Evolutionary conservation across 129 eudicot genomes (phyloP).

Genomic region (Centella asiatica): DNA sequence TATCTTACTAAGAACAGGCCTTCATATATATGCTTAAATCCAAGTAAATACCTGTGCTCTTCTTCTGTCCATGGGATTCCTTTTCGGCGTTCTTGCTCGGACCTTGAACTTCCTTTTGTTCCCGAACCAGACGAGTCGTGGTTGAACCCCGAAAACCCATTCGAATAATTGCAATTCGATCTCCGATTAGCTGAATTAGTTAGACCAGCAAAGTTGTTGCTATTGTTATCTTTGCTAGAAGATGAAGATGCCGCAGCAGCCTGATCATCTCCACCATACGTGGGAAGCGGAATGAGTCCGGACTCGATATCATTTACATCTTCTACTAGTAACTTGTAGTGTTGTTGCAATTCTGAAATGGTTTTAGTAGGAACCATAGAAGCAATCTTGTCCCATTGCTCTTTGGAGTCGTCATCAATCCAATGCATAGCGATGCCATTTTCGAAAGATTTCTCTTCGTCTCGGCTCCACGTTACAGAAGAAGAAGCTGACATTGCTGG

Average conservation of each 20-base stretch:
- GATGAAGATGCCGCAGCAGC: conserved; percentile 29
- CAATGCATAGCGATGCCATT: conserved; percentile 74
- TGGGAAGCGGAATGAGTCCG: conserved; percentile 68
- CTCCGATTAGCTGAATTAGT: conserved; percentile 12
- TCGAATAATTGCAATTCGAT: conserved; percentile 32
- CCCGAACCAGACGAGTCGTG: conserved; percentile 30
- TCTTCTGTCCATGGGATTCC: conserved; percentile 97
- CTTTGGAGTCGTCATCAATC: conserved; percentile 37
- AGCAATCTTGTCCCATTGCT: conserved; percentile 62
- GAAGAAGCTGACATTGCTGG: conserved; percentile 38
- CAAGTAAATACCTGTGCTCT: conserved; percentile 93
- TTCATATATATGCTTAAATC: too few relatives aligned
- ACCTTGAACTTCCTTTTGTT: conserved; percentile 38
- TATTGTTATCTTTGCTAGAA: conserved; percentile 37
- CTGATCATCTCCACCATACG: conserved; percentile 50
- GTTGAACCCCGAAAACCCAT: conserved; percentile 38
- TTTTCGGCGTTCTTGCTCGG: conserved; percentile 82
- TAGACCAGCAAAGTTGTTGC: conserved; percentile 10
- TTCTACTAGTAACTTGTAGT: conserved; percentile 54
- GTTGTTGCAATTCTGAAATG: conserved; percentile 59
- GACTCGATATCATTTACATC: conserved; percentile 81
- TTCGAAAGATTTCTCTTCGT: conserved; percentile 91
- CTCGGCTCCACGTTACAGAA: conserved; percentile 60
- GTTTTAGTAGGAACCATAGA: conserved; percentile 60
- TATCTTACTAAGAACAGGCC: too few relatives aligned